phyloP scores from a whole-genome alignment of 495 filamentous ascomycete species.

The Podospora pseudopauciseta region DNA sequence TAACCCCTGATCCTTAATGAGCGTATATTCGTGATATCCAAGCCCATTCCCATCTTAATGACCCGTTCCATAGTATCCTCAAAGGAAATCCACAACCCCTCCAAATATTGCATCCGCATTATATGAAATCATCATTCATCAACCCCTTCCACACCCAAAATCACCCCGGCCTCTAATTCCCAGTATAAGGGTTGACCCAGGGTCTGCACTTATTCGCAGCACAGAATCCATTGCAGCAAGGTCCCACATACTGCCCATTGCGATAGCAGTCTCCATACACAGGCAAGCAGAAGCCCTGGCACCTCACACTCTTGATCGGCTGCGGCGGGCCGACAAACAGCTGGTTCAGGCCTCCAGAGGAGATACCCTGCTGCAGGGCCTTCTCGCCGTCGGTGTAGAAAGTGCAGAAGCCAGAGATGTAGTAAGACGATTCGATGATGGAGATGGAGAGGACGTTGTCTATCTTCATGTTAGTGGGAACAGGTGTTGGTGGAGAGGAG shows the following conservation, averaged over 20 bases:
- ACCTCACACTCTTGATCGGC: conserved; percentile 29
- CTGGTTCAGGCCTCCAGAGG: conserved; percentile 24
- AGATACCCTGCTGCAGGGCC: conserved; percentile 22
- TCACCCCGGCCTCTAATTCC: not conserved
- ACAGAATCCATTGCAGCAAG: conserved; percentile 33
- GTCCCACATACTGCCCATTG: conserved; percentile 27
- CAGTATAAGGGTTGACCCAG: conserved; percentile 16
- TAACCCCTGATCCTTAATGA: too few relatives aligned
- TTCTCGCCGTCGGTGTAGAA: conserved; percentile 19
- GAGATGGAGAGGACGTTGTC: conserved; percentile 29
- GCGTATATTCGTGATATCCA: too few relatives aligned
- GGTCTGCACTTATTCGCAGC: conserved; percentile 33
- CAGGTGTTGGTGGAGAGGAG: not conserved
- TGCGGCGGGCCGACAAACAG: conserved; percentile 31
- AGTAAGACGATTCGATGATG: conserved; percentile 32
- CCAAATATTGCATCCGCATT: too few relatives aligned
- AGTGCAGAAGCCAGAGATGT: conserved; percentile 28
- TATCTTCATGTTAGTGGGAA: not conserved
- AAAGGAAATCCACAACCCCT: too few relatives aligned
- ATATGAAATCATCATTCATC: not conserved
- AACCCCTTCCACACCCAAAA: too few relatives aligned
- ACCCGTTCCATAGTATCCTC: too few relatives aligned
- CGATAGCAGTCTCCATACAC: conserved; percentile 27
- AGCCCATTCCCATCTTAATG: too few relatives aligned
- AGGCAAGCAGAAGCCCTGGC: conserved; percentile 27